Evolutionary conservation across 2,329 filamentous ascomycete genomes (phyloP), one percentile per base, ranked within the genome.

Genomic region (Exophiala mesophila): DNA sequence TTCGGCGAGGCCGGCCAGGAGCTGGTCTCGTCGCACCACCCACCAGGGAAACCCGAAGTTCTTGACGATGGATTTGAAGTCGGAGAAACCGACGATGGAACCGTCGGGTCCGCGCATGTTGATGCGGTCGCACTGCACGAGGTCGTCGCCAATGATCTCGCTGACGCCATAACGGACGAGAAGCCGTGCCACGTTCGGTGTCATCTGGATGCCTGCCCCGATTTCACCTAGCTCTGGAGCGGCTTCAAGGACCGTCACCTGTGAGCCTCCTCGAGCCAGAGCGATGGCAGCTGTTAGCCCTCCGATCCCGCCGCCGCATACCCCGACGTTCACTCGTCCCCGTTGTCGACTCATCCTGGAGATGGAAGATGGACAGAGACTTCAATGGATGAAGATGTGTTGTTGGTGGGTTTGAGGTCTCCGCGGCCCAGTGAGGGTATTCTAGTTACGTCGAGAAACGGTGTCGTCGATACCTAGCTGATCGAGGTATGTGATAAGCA

Each of bases 1-100:
- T 19, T 64, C 54, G 9, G 63, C 61, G 2, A 72, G 55, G n/a
- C 67, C 66, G 7, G 61, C 57, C 43, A 73, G 70, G 4, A 73
- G 59, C 53, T 73, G 66, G 7, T 69, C 68, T 5, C 68, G 58
- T 38, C 72, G 68, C 7, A 73, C 70, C 12, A 73, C 59, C 42
- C 42, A 45, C 44, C 47, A 47, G 2, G 36, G 44, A 30, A 50
- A 47, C 3, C 47, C 47, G 10, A 37, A 36, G 20, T 44, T 29
- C 13, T 24, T 41, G 4, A 40, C 39, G 13, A 50, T 36, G 19
- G 34, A 26, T 16, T 42, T 37, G 2, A 37, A 26, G 26, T 47
- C 44, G 2, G 44, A 31, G n/a, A 36, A 28, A 3, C 26, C 47
- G 19, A 47, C 39, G 6, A 50, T 26, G 4, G 7, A 4, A 6